Evolutionary conservation across 345 rosid genomes (phyloP).

Genomic region (Brassica cretica): DNA sequence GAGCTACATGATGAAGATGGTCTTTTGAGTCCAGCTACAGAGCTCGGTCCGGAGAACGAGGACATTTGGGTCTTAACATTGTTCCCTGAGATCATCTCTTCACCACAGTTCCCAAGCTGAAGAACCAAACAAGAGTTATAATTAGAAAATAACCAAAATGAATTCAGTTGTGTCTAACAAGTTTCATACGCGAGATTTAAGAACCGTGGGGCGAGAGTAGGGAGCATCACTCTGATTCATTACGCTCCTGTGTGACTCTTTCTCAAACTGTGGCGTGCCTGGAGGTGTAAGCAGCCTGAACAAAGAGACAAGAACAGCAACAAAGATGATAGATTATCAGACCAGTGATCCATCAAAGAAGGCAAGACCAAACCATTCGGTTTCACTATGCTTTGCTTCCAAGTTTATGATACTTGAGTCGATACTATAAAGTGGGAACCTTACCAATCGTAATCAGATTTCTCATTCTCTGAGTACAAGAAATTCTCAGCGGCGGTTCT

Average conservation of each 20-base stretch:
- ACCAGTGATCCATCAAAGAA: not conserved
- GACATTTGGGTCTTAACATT: conserved; percentile 40
- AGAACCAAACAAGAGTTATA: conserved; percentile 12
- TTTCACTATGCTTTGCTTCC: not conserved
- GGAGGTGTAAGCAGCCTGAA: conserved; percentile 93
- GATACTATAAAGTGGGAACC: conserved; percentile 2
- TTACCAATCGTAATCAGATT: conserved; percentile 89
- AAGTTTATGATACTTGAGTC: not conserved
- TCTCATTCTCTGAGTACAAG: conserved; percentile 71
- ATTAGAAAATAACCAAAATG: not conserved
- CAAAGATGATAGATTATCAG: conserved; percentile 7
- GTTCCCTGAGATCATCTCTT: conserved; percentile 38
- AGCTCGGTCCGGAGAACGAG: conserved; percentile 41
- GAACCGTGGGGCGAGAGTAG: conserved; percentile 49
- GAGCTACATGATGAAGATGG: conserved; percentile 66
- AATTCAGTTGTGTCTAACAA: not conserved
- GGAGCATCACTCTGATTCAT: conserved; percentile 54
- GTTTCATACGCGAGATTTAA: conserved; percentile 62
- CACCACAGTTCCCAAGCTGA: conserved; percentile 59
- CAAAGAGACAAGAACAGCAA: conserved; percentile 19
- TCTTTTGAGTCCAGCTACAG: conserved; percentile 43
- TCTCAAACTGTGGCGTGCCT: conserved; percentile 64
- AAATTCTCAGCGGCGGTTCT: conserved; percentile 70
- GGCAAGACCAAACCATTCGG: conserved; percentile 1
- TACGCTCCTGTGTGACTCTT: conserved; percentile 52